A percentile compares a stretch with the other conserved stretches of the same genome.
These are phyloP conservation scores for Zalaria obscura DNA, from an alignment of 2,329 filamentous ascomycete species.

Conservation along the genomic window DNA sequence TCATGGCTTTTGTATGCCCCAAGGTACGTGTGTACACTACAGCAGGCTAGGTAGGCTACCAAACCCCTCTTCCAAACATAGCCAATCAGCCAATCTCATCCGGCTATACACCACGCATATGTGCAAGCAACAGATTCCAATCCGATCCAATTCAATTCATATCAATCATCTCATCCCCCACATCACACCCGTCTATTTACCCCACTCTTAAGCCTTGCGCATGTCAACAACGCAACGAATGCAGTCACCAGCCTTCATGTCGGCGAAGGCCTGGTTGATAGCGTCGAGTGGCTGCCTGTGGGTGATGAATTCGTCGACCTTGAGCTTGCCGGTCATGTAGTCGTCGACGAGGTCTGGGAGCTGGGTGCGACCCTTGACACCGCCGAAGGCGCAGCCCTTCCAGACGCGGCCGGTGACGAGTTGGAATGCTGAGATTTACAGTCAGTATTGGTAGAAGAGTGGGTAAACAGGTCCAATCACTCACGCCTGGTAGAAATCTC, in stretches of 20 bases:
- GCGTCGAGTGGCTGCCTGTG: conserved; percentile 70
- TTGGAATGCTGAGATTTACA: conserved; percentile 64
- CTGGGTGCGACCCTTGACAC: conserved; percentile 93
- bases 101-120: too few relatives aligned
- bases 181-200: too few relatives aligned
- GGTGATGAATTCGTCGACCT: conserved; percentile 99
- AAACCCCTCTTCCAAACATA: too few relatives aligned
- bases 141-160: too few relatives aligned
- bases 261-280: conserved; percentile 82
- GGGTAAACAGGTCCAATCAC: conserved; percentile 23
- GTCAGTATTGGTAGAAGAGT: not conserved
- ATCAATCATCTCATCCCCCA: too few relatives aligned
- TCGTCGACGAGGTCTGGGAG: conserved; percentile 75
- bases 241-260: conserved; percentile 94
- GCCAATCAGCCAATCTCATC: too few relatives aligned
- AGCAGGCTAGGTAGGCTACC: too few relatives aligned
- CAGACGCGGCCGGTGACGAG: conserved; percentile 94
- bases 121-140: too few relatives aligned
- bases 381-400: conserved; percentile 96
- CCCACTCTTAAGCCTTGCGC: conserved; percentile 9
- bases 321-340: conserved; percentile 78
- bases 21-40: too few relatives aligned
- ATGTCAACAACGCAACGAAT: conserved; percentile 83
- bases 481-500: conserved; percentile 87
- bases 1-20: too few relatives aligned